Evolutionary conservation across 805 yeast species (phyloP).

Genomic region (Wickerhamomyces hampshirensis): DNA sequence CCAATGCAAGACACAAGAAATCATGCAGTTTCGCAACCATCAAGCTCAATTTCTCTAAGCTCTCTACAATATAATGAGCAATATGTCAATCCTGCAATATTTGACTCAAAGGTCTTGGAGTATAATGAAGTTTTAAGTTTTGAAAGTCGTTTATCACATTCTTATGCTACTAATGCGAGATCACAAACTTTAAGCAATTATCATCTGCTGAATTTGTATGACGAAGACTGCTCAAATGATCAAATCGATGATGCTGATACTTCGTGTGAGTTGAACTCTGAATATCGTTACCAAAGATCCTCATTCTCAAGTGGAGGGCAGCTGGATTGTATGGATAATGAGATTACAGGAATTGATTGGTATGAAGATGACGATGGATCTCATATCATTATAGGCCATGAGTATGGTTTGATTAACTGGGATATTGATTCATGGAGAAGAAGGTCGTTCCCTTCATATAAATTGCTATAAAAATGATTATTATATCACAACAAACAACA

Average conservation of each 20-base stretch:
- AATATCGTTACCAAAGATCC: slow-evolving; percentile 1
- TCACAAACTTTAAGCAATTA: slow-evolving; percentile 22
- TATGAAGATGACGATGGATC: slow-evolving; percentile 45
- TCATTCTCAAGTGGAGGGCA: slow-evolving; percentile 1
- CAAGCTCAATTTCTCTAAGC: background rate
- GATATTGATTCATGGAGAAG: slow-evolving; percentile 60
- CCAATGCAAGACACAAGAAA: slow-evolving; percentile 34
- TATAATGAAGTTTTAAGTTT: slow-evolving; percentile 20
- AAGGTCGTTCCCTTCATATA: slow-evolving; percentile 54
- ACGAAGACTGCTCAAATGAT: slow-evolving; percentile 13
- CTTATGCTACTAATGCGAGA: slow-evolving; percentile 4
- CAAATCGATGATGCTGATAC: slow-evolving; percentile 21
- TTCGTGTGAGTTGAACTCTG: slow-evolving; percentile 7
- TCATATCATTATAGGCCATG: slow-evolving; percentile 55
- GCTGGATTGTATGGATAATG: slow-evolving; percentile 30
- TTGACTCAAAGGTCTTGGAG: slow-evolving; percentile 20
- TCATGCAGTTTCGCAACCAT: background rate
- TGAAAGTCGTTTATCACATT: slow-evolving; percentile 12
- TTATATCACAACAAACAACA: background rate
- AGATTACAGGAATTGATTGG: slow-evolving; percentile 62
- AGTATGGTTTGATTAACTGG: slow-evolving; percentile 67
- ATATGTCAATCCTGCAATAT: slow-evolving; percentile 1
- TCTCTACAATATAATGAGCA: background rate
- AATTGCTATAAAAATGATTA: slow-evolving; percentile 30
- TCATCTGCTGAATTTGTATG: slow-evolving; percentile 17